phyloP scores from a whole-genome alignment of 2,329 filamentous ascomycete species.

The Clonostachys rosea region DNA sequence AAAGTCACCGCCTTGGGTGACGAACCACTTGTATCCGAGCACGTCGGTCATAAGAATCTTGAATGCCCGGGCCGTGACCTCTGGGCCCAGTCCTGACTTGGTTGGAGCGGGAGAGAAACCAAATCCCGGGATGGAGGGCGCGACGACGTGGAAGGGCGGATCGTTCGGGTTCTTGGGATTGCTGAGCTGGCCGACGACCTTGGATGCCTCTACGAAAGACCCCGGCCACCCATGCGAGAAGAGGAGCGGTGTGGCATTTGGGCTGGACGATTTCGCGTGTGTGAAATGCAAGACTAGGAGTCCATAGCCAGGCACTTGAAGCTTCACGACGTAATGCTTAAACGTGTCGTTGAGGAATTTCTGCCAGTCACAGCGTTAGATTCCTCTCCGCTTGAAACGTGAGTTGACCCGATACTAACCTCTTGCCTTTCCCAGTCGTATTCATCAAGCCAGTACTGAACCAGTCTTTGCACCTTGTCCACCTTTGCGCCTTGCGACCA shows the following conservation, averaged over 20 bases:
- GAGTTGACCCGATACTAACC: too few species aligned
- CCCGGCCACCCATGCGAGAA: conserved; percentile 39
- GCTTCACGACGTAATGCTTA: too few species aligned
- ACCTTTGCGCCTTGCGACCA: too few species aligned
- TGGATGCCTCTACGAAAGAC: conserved; percentile 28
- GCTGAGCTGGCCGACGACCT: conserved; percentile 23
- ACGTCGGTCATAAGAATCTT: conserved; percentile 6
- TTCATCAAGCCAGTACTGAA: too few species aligned
- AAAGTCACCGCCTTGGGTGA: conserved; percentile 2
- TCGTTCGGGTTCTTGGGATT: conserved; percentile 11
- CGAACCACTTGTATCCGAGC: conserved; percentile 9
- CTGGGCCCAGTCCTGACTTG: conserved; percentile 4
- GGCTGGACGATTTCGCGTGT: neutral
- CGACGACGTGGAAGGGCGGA: conserved; percentile 41
- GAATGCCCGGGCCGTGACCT: conserved; percentile 5
- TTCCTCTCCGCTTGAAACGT: too few species aligned
- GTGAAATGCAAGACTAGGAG: neutral
- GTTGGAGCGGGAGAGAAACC: conserved; percentile 28
- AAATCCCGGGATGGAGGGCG: conserved; percentile 36
- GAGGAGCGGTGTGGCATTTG: conserved; percentile 28
- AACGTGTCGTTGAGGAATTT: too few species aligned
- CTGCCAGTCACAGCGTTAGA: too few species aligned
- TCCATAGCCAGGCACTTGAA: too few species aligned
- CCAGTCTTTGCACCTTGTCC: too few species aligned
- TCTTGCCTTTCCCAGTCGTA: too few species aligned